phyloP scores from a whole-genome alignment of 805 yeast genomes.

The Henningerozyma blattae region DNA sequence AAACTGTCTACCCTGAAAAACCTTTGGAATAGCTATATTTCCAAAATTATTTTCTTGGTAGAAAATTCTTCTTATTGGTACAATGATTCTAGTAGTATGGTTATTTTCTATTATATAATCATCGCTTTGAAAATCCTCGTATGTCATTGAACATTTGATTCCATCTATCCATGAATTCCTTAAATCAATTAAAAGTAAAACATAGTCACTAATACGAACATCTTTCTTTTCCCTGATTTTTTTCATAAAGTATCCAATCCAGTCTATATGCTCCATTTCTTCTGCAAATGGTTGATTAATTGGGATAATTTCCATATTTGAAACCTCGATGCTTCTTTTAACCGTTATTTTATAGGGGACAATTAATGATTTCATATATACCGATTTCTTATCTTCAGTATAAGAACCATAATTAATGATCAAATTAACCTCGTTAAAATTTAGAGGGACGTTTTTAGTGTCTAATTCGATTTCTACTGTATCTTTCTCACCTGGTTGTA shows the following conservation, averaged over 20 bases:
- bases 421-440: slow-evolving; percentile 14
- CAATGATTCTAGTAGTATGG: slow-evolving; percentile 44
- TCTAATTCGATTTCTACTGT: slow-evolving; percentile 16
- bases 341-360: slow-evolving; percentile 25
- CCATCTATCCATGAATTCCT: slow-evolving; percentile 70
- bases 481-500: slow-evolving; percentile 15
- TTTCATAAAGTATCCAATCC: slow-evolving; percentile 19
- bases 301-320: slow-evolving; percentile 63
- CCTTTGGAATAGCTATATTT: slow-evolving; percentile 52
- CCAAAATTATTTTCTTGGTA: slow-evolving; percentile 24
- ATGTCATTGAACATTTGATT: slow-evolving; percentile 26
- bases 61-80: slow-evolving; percentile 53
- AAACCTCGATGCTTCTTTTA: slow-evolving; percentile 50
- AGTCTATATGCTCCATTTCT: slow-evolving; percentile 12
- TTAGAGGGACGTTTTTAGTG: slow-evolving; percentile 12
- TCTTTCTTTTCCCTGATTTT: slow-evolving; percentile 4
- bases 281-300: slow-evolving; percentile 25
- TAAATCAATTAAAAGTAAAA: slow-evolving; percentile 59
- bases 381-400: slow-evolving; percentile 6
- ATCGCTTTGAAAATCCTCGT: slow-evolving; percentile 19
- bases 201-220: slow-evolving; percentile 37
- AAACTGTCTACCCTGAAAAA: slow-evolving; percentile 53
- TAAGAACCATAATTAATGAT: slow-evolving; percentile 19
- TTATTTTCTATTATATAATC: slow-evolving; percentile 28
- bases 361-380: slow-evolving; percentile 15